A percentile compares a stretch with the other conserved stretches of the same genome.
These are phyloP conservation scores for Ceratocystis albifundus DNA, from an alignment of 2,329 filamentous ascomycete genomes.

Conservation along the genomic window DNA sequence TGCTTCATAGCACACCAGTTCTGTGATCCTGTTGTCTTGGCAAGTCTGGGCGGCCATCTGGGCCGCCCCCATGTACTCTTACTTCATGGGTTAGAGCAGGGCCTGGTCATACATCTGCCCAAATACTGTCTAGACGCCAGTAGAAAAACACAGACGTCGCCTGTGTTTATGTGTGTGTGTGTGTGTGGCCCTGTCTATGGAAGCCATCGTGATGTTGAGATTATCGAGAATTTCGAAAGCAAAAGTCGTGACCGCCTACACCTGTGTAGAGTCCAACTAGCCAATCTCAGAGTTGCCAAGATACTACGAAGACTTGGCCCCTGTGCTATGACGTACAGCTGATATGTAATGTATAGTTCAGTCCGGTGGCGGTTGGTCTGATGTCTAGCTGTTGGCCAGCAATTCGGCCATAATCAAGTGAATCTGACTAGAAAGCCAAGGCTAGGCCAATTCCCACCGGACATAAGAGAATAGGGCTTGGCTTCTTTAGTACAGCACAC, in stretches of 20 bases:
- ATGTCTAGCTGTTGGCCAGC: neutral
- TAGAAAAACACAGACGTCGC: too few species aligned
- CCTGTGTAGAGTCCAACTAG: neutral
- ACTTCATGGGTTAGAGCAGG: neutral
- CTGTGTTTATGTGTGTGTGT: too few species aligned
- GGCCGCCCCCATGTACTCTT: neutral
- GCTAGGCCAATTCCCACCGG: neutral
- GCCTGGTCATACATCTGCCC: too few species aligned
- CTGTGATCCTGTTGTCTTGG: neutral
- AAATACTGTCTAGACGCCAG: too few species aligned
- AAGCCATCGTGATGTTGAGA: too few species aligned
- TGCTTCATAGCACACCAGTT: slow-evolving; percentile 7
- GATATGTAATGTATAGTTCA: neutral
- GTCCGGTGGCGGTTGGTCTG: neutral
- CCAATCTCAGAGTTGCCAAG: neutral
- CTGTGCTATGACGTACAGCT: slow-evolving; percentile 3
- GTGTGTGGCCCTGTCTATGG: too few species aligned
- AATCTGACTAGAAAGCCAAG: neutral
- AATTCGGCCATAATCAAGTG: neutral
- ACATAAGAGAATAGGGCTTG: neutral
- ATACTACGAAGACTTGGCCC: neutral
- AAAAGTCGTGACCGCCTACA: neutral
- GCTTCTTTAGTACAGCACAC: too few species aligned
- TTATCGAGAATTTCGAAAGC: too few species aligned
- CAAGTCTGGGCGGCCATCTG: neutral